Conservation (phyloP, 2,329 filamentous ascomycete genomes). For the Colletotrichum lini region DNA sequence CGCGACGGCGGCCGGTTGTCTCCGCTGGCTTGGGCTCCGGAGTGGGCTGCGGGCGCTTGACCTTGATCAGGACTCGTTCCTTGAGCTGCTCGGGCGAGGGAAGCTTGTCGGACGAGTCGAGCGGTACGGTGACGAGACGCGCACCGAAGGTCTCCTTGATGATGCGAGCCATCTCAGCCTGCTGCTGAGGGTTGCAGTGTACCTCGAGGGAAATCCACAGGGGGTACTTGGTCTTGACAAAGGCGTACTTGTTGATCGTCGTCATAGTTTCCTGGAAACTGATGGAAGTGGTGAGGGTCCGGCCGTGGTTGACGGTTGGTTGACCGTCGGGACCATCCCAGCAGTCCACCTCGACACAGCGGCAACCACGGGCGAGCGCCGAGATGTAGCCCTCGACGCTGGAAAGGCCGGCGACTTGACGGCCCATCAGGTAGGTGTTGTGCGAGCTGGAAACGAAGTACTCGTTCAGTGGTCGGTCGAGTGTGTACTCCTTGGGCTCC, state of each 20-base stretch:
- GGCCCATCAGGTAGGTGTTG: constrained; percentile 95
- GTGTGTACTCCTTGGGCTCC: constrained; percentile 71
- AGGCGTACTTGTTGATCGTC: constrained; percentile 95
- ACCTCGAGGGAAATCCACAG: constrained; percentile 97
- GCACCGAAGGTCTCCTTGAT: constrained; percentile 88
- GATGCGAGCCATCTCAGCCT: constrained; percentile 88
- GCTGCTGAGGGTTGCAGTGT: constrained; percentile 88
- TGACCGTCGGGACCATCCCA: constrained; percentile 94
- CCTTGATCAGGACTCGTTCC: constrained; percentile 90
- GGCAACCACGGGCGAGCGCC: constrained; percentile 88
- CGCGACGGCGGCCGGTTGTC: constrained; percentile 64
- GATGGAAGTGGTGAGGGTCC: constrained; percentile 89
- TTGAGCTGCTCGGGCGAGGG: constrained; percentile 90
- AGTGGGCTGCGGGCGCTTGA: constrained; percentile 76
- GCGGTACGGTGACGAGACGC: constrained; percentile 82
- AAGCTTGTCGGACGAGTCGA: constrained; percentile 78
- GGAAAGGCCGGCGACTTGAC: constrained; percentile 90
- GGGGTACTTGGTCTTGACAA: constrained; percentile 87
- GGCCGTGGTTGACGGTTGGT: constrained; percentile 91
- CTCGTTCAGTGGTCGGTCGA: constrained; percentile 91
- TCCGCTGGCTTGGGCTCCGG: constrained; percentile 55
- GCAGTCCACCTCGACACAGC: constrained; percentile 97
- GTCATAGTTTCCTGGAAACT: constrained; percentile 93
- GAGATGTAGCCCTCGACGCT: constrained; percentile 96
- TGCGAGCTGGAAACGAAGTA: constrained; percentile 99